phyloP scores from a whole-genome alignment of 2,329 filamentous ascomycete species.

The Metarhizium humberi region DNA sequence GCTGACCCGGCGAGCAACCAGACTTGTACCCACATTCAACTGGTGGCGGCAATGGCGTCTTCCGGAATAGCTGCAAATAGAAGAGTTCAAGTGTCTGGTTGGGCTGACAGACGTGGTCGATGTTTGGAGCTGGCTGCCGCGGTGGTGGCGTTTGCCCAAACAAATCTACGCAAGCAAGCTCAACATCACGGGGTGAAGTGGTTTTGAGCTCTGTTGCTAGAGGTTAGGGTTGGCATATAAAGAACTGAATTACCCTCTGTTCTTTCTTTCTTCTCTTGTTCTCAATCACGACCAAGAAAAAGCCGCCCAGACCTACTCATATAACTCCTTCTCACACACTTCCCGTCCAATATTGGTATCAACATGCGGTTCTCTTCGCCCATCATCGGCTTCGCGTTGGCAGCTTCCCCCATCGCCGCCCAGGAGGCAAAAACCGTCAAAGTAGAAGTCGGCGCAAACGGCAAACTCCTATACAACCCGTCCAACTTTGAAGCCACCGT shows the following conservation, averaged over 20 bases:
- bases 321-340: neutral
- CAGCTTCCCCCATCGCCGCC: neutral
- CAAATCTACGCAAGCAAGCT: neutral
- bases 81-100: neutral
- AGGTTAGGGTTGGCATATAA: neutral
- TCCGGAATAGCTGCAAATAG: neutral
- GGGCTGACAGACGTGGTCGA: neutral
- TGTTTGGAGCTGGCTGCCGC: too few relatives aligned
- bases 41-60: neutral
- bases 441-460: slow-evolving; percentile 1
- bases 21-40: neutral
- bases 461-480: slow-evolving; percentile 39
- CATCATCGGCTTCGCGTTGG: neutral
- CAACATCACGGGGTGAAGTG: neutral
- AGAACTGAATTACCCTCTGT: neutral
- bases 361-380: neutral
- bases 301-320: neutral
- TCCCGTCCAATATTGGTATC: neutral
- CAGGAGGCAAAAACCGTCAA: neutral
- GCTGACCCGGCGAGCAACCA: neutral
- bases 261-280: neutral
- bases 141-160: neutral
- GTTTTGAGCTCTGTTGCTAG: neutral
- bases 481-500: slow-evolving; percentile 37
- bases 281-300: neutral